Conservation (phyloP, 495 filamentous ascomycete species). For the Penicillium alfredii region DNA sequence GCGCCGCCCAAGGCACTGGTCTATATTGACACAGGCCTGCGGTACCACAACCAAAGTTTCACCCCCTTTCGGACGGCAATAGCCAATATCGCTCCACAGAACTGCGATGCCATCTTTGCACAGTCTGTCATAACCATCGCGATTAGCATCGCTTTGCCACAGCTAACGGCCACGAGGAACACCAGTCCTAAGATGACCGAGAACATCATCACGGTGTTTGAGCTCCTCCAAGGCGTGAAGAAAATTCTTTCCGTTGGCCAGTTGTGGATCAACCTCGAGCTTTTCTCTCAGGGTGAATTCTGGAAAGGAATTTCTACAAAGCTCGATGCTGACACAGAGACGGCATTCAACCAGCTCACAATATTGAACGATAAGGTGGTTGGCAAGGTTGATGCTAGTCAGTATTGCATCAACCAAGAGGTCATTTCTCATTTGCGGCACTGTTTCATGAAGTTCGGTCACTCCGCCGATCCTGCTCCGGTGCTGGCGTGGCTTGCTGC, state of each 20-base stretch:
- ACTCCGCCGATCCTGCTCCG: background rate
- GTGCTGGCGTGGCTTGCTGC: constrained; percentile 4
- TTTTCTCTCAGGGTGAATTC: constrained; percentile 2
- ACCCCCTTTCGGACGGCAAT: constrained; percentile 25
- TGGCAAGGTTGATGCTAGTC: background rate
- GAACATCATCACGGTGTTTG: constrained; percentile 4
- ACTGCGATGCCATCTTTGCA: constrained; percentile 32
- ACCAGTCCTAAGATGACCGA: constrained; percentile 3
- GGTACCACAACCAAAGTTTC: constrained; percentile 35
- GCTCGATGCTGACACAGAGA: constrained; percentile 1
- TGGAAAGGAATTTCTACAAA: background rate
- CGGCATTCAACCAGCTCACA: background rate
- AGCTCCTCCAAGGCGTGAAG: constrained; percentile 5
- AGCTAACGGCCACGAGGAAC: constrained; percentile 11
- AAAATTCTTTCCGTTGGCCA: constrained; percentile 1
- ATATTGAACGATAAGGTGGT: background rate
- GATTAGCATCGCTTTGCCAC: constrained; percentile 28
- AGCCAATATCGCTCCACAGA: constrained; percentile 21
- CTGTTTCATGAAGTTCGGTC: constrained; percentile 1
- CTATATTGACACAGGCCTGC: constrained; percentile 32
- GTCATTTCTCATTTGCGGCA: constrained; percentile 1
- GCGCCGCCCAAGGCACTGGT: constrained; percentile 20
- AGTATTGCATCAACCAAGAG: constrained; percentile 1
- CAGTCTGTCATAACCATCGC: constrained; percentile 36
- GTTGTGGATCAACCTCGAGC: background rate